These are phyloP conservation scores for Coemansia sp. DNA, from an alignment of 192 early-diverging fungal genomes.

Conservation along the genomic window DNA sequence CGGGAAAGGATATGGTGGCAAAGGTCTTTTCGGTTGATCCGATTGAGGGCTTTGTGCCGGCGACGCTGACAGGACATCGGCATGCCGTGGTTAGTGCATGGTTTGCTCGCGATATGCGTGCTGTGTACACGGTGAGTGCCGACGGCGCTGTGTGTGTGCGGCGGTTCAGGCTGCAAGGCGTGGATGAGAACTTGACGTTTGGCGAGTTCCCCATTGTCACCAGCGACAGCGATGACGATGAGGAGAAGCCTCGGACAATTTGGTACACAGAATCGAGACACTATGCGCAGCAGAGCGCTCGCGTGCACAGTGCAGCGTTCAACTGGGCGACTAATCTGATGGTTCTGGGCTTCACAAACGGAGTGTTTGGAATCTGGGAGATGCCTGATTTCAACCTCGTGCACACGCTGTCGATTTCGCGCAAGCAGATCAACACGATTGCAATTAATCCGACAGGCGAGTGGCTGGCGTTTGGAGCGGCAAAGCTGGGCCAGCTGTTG, in stretches of 20 bases:
- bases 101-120: constrained; percentile 53
- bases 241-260: constrained; percentile 24
- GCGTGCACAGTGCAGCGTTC: constrained; percentile 78
- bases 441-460: constrained; percentile 90
- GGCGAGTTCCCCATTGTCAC: constrained; percentile 60
- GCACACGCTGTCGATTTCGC: constrained; percentile 94
- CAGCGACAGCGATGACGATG: constrained; percentile 50
- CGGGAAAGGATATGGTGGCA: constrained; percentile 46
- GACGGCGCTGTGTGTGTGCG: constrained; percentile 91
- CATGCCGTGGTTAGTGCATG: constrained; percentile 82
- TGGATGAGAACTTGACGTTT: constrained; percentile 58
- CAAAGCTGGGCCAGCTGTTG: constrained; percentile 89
- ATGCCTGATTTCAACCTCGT: constrained; percentile 91
- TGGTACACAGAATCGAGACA: constrained; percentile 62
- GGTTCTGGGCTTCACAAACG: constrained; percentile 88
- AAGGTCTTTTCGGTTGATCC: constrained; percentile 57
- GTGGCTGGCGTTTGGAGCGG: constrained; percentile 96
- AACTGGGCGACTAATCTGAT: constrained; percentile 70
- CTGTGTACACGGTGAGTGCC: constrained; percentile 77
- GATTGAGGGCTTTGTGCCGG: constrained; percentile 69
- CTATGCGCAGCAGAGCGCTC: constrained; percentile 79
- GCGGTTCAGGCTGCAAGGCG: constrained; percentile 52
- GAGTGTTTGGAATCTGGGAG: constrained; percentile 99
- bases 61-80: constrained; percentile 81
- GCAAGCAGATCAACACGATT: constrained; percentile 86